Percentiles rank a stretch among this genome's conserved stretches.
phyloP scores from a whole-genome alignment of 345 rosid species.

The Balakata baccata region DNA sequence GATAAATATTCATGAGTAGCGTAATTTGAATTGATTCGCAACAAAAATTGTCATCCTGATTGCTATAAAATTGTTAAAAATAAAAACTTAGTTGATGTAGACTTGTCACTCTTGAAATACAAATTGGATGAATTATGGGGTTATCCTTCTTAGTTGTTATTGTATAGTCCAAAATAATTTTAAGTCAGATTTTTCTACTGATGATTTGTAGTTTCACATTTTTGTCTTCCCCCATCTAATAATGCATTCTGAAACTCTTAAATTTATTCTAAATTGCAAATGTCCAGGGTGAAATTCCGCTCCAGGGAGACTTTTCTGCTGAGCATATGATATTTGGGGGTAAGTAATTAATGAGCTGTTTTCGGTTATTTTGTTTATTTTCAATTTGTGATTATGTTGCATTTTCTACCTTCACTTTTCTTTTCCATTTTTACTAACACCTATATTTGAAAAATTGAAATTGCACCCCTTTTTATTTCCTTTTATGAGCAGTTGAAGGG shows the following conservation, averaged over 20 bases:
- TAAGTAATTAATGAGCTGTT: conserved; percentile 35
- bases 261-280: conserved; percentile 17
- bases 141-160: neutral
- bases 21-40: neutral
- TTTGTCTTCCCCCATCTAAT: neutral
- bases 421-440: neutral
- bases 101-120: neutral
- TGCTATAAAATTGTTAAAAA: neutral
- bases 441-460: neutral
- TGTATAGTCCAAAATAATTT: neutral
- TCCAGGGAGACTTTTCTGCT: conserved; percentile 94
- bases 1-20: neutral
- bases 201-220: neutral
- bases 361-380: neutral
- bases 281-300: conserved; percentile 83
- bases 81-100: neutral
- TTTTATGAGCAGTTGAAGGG: conserved; percentile 68
- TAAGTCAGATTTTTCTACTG: neutral
- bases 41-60: neutral
- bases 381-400: neutral
- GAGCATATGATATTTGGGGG: conserved; percentile 99
- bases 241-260: neutral
- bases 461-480: neutral
- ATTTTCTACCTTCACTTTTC: neutral
- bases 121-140: neutral